Conservation (phyloP, 1,284 basidiomycete genomes). For the Moesziomyces antarcticus region DNA sequence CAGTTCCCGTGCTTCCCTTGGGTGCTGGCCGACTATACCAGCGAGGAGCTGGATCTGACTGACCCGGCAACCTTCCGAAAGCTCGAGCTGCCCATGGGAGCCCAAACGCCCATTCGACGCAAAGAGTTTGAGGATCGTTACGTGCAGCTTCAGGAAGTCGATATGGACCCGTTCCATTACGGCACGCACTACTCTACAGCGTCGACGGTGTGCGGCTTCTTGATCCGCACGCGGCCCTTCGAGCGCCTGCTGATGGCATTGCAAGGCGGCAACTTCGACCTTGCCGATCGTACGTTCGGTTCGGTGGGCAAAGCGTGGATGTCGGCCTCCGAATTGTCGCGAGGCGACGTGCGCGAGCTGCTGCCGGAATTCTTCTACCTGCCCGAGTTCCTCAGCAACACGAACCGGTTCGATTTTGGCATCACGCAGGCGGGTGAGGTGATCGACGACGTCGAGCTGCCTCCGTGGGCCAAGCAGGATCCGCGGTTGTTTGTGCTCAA, state of each 20-base stretch:
- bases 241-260: constrained; percentile 56
- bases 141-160: constrained; percentile 77
- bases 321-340: constrained; percentile 84
- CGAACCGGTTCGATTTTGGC: constrained; percentile 78
- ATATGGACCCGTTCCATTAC: constrained; percentile 73
- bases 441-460: constrained; percentile 88
- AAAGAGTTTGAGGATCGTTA: constrained; percentile 74
- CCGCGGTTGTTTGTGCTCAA: constrained; percentile 83
- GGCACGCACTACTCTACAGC: constrained; percentile 94
- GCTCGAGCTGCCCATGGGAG: constrained; percentile 89
- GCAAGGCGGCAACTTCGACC: constrained; percentile 81
- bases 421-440: constrained; percentile 82
- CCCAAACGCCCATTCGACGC: constrained; percentile 77
- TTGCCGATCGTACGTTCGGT: constrained; percentile 91
- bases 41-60: constrained; percentile 78
- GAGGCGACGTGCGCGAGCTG: constrained; percentile 92
- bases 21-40: constrained; percentile 87
- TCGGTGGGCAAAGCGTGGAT: constrained; percentile 78
- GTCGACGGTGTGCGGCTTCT: constrained; percentile 94
- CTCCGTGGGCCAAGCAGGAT: constrained; percentile 88
- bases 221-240: constrained; percentile 84
- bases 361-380: constrained; percentile 87
- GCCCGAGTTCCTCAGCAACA: constrained; percentile 70
- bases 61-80: constrained; percentile 79
- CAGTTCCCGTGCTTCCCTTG: constrained; percentile 94